Conservation (phyloP, 169 alveolate genomes). For the Plasmodium adleri region DNA sequence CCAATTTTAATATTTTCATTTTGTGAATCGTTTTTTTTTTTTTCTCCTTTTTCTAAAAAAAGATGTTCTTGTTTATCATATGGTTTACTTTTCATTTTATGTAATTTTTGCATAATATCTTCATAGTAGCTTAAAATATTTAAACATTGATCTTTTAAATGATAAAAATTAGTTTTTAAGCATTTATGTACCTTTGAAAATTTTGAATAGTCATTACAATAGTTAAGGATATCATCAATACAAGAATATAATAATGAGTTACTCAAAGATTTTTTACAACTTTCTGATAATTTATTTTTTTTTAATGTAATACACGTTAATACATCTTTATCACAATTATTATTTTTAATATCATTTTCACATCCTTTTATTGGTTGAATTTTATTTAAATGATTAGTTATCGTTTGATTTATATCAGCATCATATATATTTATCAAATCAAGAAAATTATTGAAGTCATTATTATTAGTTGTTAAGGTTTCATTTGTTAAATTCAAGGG, state of each 20-base stretch:
- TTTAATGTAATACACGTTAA: conserved; percentile 66
- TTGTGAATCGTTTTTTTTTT: not conserved
- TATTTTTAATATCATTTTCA: conserved; percentile 70
- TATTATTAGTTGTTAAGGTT: conserved; percentile 9
- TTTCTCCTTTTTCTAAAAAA: conserved; percentile 41
- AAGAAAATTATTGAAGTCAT: conserved; percentile 16
- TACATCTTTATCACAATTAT: conserved; percentile 61
- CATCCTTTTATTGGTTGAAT: conserved; percentile 71
- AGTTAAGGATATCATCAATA: conserved; percentile 20
- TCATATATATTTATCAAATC: conserved; percentile 65
- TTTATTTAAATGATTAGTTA: conserved; percentile 28
- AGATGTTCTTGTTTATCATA: conserved; percentile 29
- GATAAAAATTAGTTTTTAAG: conserved; percentile 38
- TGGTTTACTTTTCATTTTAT: conserved; percentile 62
- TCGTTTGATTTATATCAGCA: conserved; percentile 36
- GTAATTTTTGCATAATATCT: conserved; percentile 63
- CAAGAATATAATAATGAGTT: conserved; percentile 65
- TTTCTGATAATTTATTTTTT: conserved; percentile 50
- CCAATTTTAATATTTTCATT: not conserved
- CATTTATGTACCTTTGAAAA: conserved; percentile 63
- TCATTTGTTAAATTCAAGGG: conserved; percentile 25
- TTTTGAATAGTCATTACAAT: conserved; percentile 47
- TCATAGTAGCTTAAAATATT: conserved; percentile 65
- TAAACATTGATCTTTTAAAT: conserved; percentile 34
- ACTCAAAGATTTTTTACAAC: conserved; percentile 37